phyloP scores from a whole-genome alignment of 805 yeast genomes.

The Jamesozyma jinghongensis region DNA sequence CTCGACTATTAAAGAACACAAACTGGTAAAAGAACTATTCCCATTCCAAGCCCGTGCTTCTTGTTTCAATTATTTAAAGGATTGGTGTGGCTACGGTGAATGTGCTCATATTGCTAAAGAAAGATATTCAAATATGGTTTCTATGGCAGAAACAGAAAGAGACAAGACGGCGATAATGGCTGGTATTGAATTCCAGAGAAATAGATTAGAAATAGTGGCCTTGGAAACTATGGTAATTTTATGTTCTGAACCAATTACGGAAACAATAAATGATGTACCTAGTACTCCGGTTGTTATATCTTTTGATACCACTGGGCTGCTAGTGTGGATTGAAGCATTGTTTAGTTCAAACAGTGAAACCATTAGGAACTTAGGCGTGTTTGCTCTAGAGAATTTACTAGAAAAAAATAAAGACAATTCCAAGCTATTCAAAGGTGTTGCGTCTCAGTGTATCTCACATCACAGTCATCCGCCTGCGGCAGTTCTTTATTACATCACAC shows the following conservation, averaged over 20 bases:
- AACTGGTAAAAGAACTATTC: constrained; percentile 44
- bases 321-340: constrained; percentile 75
- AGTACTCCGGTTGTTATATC: constrained; percentile 41
- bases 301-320: constrained; percentile 58
- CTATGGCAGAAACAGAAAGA: constrained; percentile 31
- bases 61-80: constrained; percentile 73
- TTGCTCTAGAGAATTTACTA: constrained; percentile 63
- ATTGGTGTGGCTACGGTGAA: constrained; percentile 92
- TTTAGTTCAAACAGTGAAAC: constrained; percentile 49
- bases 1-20: constrained; percentile 40
- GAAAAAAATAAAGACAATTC: constrained; percentile 46
- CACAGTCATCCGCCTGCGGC: constrained; percentile 43
- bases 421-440: constrained; percentile 47
- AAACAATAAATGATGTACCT: constrained; percentile 26
- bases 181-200: constrained; percentile 63
- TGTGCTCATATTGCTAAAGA: constrained; percentile 50
- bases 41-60: constrained; percentile 81
- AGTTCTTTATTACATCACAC: constrained; percentile 60
- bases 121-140: constrained; percentile 52
- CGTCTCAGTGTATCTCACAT: constrained; percentile 61
- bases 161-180: constrained; percentile 56
- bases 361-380: constrained; percentile 53
- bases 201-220: constrained; percentile 59
- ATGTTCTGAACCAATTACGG: constrained; percentile 64
- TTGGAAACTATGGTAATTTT: constrained; percentile 78